Base-by-base conservation (phyloP, 2,329 filamentous ascomycete genomes). In the Colletotrichum sp. region DNA sequence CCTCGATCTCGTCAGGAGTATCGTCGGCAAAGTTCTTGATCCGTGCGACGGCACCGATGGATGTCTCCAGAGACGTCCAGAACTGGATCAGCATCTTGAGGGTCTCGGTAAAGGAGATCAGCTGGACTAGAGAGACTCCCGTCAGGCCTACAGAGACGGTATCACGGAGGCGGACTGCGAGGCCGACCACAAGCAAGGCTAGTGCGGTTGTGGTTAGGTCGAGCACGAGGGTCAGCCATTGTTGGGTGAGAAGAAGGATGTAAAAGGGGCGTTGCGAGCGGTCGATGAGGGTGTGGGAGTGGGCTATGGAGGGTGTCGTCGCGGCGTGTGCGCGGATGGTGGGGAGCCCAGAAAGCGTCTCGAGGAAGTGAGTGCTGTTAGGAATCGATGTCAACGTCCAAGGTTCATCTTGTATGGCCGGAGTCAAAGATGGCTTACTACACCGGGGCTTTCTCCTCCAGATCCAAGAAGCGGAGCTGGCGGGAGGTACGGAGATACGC, bases 221-320 rank as follows among this genome's bases (percentile, higher is more conserved):
- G 4, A 91, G 80, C 1, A 90, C 87, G 3, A 92, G 82, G 1
- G 84, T 86, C 0, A 91, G 84, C 91, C 91, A 93, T 60, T 89
- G 85, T 79, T 93, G 91, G 7, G 91, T 86, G 52, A 88, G 87
- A 72, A 87, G 88, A 15, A 92, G 84, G 1, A 91, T 84, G 78
- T 93, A 93, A 73, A 89, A 91, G 0, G 91, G 90, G 22, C 84
- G 83, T 78, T 93, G 91, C 0, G 90, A 91, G 12, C 82, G 82
- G 77, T 92, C 89, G 4, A 93, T 82, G 0, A 91, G 84, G 6
- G 78, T 76, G 28, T 87, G 80, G 71, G 90, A 90, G 77, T 85
- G 85, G 48, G 85, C 78, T 22, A 86, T 82, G 71, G 87, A 84
- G 11, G 81, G 80, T 4, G 81, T 77, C 36, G 87, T 83, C 90